Evolutionary conservation across 1,139 yeast species (phyloP).

Genomic region (Suhomyces ambrosiae): DNA sequence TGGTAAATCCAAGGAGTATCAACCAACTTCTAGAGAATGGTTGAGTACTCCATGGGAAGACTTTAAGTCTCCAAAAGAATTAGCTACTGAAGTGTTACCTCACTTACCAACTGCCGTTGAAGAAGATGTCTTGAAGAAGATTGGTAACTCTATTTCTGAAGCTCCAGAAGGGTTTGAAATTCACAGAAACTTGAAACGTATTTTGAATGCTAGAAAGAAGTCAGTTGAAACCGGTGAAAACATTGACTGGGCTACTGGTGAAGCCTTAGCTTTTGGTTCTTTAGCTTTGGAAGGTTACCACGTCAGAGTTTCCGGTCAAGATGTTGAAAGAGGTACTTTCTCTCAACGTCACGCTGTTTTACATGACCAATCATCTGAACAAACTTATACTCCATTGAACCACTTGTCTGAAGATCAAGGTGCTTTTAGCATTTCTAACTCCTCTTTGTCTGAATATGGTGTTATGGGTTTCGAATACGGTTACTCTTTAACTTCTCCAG

Average conservation of each 20-base stretch:
- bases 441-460: slow-evolving; percentile 98
- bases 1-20: slow-evolving; percentile 82
- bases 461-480: slow-evolving; percentile 99
- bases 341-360: slow-evolving; percentile 99
- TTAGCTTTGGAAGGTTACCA: slow-evolving; percentile 92
- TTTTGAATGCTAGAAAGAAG: slow-evolving; percentile 84
- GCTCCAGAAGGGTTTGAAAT: slow-evolving; percentile 89
- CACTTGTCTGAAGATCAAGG: slow-evolving; percentile 81
- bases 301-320: slow-evolving; percentile 98
- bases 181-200: slow-evolving; percentile 96
- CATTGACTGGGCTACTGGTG: slow-evolving; percentile 99
- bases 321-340: slow-evolving; percentile 99
- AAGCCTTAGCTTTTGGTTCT: slow-evolving; percentile 96
- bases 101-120: slow-evolving; percentile 95
- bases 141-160: slow-evolving; percentile 77
- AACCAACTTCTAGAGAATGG: slow-evolving; percentile 96
- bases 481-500: slow-evolving; percentile 96
- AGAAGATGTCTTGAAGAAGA: slow-evolving; percentile 66
- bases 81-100: slow-evolving; percentile 93
- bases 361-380: slow-evolving; percentile 91
- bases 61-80: slow-evolving; percentile 95
- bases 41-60: slow-evolving; percentile 98
- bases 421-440: slow-evolving; percentile 85
- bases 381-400: slow-evolving; percentile 81
- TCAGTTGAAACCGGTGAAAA: slow-evolving; percentile 87